Evolutionary conservation across 192 early-diverging fungal genomes (phyloP).

Genomic region (Umbelopsis vinacea): DNA sequence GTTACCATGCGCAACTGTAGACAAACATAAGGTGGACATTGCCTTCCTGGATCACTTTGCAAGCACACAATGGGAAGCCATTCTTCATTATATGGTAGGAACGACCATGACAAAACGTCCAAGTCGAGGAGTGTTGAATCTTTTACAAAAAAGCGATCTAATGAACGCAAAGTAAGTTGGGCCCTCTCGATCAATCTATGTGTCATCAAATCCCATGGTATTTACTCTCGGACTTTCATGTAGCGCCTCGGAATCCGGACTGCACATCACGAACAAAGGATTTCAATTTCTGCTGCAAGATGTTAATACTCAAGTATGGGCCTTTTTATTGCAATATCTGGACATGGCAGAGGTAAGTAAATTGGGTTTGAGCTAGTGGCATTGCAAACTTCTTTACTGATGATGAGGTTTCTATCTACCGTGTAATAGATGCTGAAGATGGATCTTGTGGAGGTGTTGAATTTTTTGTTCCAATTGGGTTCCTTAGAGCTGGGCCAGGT

Average conservation of each 20-base stretch:
- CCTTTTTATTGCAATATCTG: slow-evolving; percentile 91
- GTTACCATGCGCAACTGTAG: slow-evolving; percentile 58
- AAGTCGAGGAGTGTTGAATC: slow-evolving; percentile 68
- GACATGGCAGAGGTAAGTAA: slow-evolving; percentile 69
- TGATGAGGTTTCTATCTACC: background rate
- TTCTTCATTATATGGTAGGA: slow-evolving; percentile 94
- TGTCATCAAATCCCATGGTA: too few relatives aligned
- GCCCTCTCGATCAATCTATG: too few relatives aligned
- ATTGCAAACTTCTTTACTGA: background rate
- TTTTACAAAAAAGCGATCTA: slow-evolving; percentile 77
- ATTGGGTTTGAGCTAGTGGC: background rate
- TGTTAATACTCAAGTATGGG: slow-evolving; percentile 94
- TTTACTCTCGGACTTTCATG: too few relatives aligned
- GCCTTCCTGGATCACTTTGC: slow-evolving; percentile 82
- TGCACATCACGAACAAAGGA: slow-evolving; percentile 91
- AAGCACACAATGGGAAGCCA: slow-evolving; percentile 85
- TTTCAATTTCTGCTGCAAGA: slow-evolving; percentile 98
- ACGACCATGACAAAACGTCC: slow-evolving; percentile 67
- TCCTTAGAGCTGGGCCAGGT: slow-evolving; percentile 87
- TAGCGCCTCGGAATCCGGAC: slow-evolving; percentile 31
- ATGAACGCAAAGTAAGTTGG: slow-evolving; percentile 61
- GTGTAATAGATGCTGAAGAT: slow-evolving; percentile 64
- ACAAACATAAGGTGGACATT: slow-evolving; percentile 69
- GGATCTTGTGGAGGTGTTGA: slow-evolving; percentile 93
- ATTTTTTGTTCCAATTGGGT: slow-evolving; percentile 93